A percentile compares a stretch with the other conserved stretches of the same genome.
Conservation (phyloP, 2,329 filamentous ascomycete species). For the Monosporascus sp. region DNA sequence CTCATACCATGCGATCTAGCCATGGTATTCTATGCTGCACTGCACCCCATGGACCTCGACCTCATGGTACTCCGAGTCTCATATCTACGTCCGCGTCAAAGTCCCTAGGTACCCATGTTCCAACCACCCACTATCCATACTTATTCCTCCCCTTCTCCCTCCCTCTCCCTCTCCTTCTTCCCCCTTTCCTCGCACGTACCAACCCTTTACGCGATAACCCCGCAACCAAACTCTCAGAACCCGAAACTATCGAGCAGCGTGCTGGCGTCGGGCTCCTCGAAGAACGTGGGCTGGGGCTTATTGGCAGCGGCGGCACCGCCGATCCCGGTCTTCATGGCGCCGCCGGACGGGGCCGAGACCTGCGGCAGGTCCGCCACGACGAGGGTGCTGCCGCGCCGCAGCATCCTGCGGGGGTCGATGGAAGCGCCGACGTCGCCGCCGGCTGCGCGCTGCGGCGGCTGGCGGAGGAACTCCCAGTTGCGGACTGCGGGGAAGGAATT, state of each 20-base stretch:
- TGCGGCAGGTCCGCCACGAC: conserved; percentile 68
- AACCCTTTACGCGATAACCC: too few species aligned
- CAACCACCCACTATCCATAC: too few species aligned
- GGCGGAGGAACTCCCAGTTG: conserved; percentile 73
- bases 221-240: conserved; percentile 48
- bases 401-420: conserved; percentile 60
- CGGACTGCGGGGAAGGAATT: conserved; percentile 43
- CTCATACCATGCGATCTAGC: too few species aligned
- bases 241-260: conserved; percentile 91
- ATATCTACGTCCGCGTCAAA: too few species aligned
- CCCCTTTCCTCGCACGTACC: background rate
- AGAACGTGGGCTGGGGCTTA: conserved; percentile 65
- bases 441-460: conserved; percentile 29
- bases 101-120: too few species aligned
- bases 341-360: conserved; percentile 9
- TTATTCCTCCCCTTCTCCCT: background rate
- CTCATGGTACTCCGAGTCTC: too few species aligned
- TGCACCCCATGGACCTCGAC: too few species aligned
- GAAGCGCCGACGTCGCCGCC: conserved; percentile 37
- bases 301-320: conserved; percentile 19
- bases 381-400: conserved; percentile 67
- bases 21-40: too few species aligned
- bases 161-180: background rate
- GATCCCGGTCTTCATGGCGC: conserved; percentile 37
- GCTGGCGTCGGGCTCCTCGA: conserved; percentile 87